Percentiles rank a stretch among this genome's conserved stretches.
phyloP scores from a whole-genome alignment of 345 rosid genomes.

The Citrus glauca region DNA sequence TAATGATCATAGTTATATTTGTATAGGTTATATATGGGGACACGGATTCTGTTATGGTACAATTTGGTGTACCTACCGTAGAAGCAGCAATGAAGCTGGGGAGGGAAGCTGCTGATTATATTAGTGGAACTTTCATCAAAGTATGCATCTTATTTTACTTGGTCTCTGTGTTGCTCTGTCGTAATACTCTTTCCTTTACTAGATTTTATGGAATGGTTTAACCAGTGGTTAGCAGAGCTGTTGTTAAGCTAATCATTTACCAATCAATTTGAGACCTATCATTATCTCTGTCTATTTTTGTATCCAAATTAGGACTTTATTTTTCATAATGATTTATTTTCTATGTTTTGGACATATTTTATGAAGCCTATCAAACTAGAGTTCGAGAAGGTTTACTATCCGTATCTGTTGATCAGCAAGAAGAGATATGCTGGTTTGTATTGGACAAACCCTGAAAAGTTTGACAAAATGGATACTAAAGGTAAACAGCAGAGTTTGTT shows the following conservation, averaged over 20 bases:
- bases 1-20: not conserved
- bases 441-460: conserved; percentile 81
- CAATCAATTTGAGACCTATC: not conserved
- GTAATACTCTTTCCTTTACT: not conserved
- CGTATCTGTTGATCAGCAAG: conserved; percentile 91
- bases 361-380: conserved; percentile 96
- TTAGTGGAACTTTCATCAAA: conserved; percentile 79
- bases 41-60: conserved; percentile 99
- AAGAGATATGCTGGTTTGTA: conserved; percentile 97
- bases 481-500: conserved; percentile 39
- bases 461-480: conserved; percentile 97
- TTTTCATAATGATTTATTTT: conserved; percentile 6
- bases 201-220: not conserved
- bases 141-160: conserved; percentile 33
- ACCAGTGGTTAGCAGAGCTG: not conserved
- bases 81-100: conserved; percentile 87
- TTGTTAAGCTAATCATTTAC: not conserved
- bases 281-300: not conserved
- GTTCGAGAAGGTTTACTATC: conserved; percentile 96
- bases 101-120: conserved; percentile 89
- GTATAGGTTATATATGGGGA: conserved; percentile 93
- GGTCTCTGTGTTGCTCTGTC: not conserved
- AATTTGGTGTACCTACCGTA: conserved; percentile 80
- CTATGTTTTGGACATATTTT: conserved; percentile 19
- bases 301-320: not conserved